Conservation (phyloP, 2,329 filamentous ascomycete species). For the Monilinia aucupariae region DNA sequence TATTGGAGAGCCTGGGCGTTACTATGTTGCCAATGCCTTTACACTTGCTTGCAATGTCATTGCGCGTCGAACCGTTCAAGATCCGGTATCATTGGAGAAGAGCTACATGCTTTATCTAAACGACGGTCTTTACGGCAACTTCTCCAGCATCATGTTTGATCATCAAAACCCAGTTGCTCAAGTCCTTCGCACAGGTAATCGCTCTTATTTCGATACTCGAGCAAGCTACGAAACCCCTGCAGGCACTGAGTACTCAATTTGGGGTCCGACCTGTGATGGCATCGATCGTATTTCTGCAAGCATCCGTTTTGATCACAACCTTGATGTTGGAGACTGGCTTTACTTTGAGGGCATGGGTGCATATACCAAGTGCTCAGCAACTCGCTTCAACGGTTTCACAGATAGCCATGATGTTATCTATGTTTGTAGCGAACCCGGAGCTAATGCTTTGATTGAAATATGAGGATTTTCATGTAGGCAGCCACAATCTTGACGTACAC, state of each 20-base stretch:
- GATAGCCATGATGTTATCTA: conserved; percentile 91
- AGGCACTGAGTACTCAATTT: conserved; percentile 83
- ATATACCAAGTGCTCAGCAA: conserved; percentile 97
- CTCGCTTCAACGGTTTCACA: conserved; percentile 94
- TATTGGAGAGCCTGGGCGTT: conserved; percentile 94
- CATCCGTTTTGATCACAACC: conserved; percentile 66
- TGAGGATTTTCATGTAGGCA: conserved; percentile 12
- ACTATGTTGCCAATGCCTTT: conserved; percentile 90
- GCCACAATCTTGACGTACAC: background rate
- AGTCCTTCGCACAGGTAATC: conserved; percentile 61
- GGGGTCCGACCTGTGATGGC: conserved; percentile 96
- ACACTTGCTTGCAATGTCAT: conserved; percentile 95
- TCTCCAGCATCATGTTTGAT: conserved; percentile 98
- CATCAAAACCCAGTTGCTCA: conserved; percentile 87
- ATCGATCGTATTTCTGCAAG: conserved; percentile 90
- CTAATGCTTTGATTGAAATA: conserved; percentile 59
- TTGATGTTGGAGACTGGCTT: conserved; percentile 94
- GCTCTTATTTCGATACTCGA: conserved; percentile 53
- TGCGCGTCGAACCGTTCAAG: conserved; percentile 80
- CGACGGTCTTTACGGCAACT: conserved; percentile 96
- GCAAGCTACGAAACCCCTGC: conserved; percentile 45
- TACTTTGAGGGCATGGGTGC: conserved; percentile 99
- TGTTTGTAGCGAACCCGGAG: conserved; percentile 88
- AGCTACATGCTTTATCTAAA: conserved; percentile 98
- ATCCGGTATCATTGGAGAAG: conserved; percentile 57